Conservation (phyloP, 768 basidiomycete species). For the Podaxis sp. region DNA sequence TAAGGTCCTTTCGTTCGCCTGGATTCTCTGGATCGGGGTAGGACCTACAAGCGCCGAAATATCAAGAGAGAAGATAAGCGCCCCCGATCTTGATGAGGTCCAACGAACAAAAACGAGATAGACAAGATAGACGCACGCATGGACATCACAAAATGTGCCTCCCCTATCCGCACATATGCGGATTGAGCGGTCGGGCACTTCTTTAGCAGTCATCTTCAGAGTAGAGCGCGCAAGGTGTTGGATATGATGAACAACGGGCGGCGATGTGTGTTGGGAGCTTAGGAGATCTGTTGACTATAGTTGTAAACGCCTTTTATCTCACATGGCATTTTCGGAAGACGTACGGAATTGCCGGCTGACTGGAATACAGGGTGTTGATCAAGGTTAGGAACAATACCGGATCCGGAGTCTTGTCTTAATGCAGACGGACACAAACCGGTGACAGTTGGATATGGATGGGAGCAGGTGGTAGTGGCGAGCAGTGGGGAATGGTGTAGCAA, state of each 20-base stretch:
- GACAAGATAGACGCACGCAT: constrained; percentile 54
- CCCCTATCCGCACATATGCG: constrained; percentile 87
- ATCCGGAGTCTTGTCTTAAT: not conserved
- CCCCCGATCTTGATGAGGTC: not conserved
- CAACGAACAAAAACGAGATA: not conserved
- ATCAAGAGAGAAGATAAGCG: not conserved
- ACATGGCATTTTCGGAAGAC: constrained; percentile 8
- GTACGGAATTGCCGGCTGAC: not conserved
- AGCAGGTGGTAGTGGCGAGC: not conserved
- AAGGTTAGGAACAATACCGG: not conserved
- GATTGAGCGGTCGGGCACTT: constrained; percentile 72
- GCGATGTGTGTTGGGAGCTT: not conserved
- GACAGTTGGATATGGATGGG: not conserved
- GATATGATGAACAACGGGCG: not conserved
- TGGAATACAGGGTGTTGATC: not conserved
- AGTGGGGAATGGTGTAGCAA: not conserved
- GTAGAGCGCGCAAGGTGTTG: not conserved
- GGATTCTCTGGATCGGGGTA: constrained; percentile 70
- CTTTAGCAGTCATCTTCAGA: not conserved
- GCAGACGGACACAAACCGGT: not conserved
- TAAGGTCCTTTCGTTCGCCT: constrained; percentile 66
- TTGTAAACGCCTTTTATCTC: constrained; percentile 1
- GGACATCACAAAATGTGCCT: constrained; percentile 90
- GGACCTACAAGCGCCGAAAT: constrained; percentile 42
- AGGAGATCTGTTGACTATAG: no score